Base-by-base conservation (phyloP, 2,329 filamentous ascomycete species). In the Chalara sp. region DNA sequence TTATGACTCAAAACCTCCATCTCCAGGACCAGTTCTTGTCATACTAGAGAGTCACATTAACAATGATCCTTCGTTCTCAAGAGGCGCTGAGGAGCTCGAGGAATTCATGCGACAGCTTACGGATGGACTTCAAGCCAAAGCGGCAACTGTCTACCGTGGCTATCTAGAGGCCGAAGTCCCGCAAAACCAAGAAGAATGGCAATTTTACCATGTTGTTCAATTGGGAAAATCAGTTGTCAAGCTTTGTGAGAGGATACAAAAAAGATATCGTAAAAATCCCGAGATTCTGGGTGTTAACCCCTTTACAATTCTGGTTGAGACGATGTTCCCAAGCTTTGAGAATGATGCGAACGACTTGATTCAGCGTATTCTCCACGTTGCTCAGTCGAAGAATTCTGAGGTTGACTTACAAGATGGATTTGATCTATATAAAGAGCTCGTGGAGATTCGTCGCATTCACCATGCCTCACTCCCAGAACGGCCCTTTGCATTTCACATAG, bases 381-480 rank as follows among this genome's bases (percentile, higher is more conserved):
- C 87, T 28, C 79, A 86, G 57, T 78, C 81, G 33, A 81, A 78
- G 48, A 83, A 80, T 11, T 77, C 83, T 50, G 89, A 96, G 60
- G 82, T 97, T 46, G 84, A 87, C 39, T 80, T 97, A 30, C 81
- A 96, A 63, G 93, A 99, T 66, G 93, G 92, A 0, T 97, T 99
- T 66, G 88, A 95, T 59, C 72, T 99, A 13, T 99, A 99, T 71
- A 86, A 82, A 62, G 89, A 95, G 63, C 74, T 99, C 51, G 84
- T 92, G 21, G 86, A 87, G 57, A 89, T 96, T 54, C 85, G 93
- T 32, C 77, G 80, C 33, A 89, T 95, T 30, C 91, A 96, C 66
- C 76, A 79, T 6, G 79, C 87, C 55, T 84, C 83, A 28, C 76
- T 96, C 13, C 88, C 88, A 0, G 76, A 76, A 57, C 74, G 81